Conservation (phyloP, 768 basidiomycete species). For the Mycena epipterygia region DNA sequence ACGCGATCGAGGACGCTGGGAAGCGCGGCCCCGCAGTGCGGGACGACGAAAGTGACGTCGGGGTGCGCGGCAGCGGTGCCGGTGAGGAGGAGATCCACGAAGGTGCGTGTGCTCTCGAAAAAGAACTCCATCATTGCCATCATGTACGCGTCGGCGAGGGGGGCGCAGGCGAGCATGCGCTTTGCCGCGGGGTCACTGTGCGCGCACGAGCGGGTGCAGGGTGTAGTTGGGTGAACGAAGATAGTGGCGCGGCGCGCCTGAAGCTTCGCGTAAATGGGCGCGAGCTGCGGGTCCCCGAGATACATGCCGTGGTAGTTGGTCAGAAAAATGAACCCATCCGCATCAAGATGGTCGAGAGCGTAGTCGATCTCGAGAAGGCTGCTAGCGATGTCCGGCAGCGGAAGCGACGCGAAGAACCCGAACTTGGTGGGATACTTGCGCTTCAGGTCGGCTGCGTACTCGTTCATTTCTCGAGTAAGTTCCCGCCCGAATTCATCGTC, state of each 20-base stretch:
- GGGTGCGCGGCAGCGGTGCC: slow-evolving; percentile 27
- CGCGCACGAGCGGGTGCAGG: slow-evolving; percentile 12
- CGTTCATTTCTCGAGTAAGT: slow-evolving; percentile 27
- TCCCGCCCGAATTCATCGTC: slow-evolving; percentile 22
- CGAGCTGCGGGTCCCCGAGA: slow-evolving; percentile 17
- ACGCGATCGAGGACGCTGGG: slow-evolving; percentile 26
- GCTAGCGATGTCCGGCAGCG: slow-evolving; percentile 22
- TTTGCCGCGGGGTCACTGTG: slow-evolving; percentile 5
- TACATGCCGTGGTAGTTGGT: slow-evolving; percentile 24
- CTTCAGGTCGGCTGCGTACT: slow-evolving; percentile 20
- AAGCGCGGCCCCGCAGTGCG: slow-evolving; percentile 27
- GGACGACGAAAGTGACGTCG: slow-evolving; percentile 23
- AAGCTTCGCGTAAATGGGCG: slow-evolving; percentile 21
- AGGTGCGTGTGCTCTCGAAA: slow-evolving; percentile 30
- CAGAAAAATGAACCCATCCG: slow-evolving; percentile 15
- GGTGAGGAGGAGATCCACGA: slow-evolving; percentile 23
- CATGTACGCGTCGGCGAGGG: slow-evolving; percentile 13
- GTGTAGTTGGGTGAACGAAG: slow-evolving; percentile 23
- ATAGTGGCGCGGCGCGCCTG: slow-evolving; percentile 11
- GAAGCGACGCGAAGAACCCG: slow-evolving; percentile 26
- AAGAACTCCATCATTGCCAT: slow-evolving; percentile 26
- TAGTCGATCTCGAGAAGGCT: slow-evolving; percentile 25
- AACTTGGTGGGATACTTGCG: slow-evolving; percentile 21
- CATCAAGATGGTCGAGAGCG: slow-evolving; percentile 17
- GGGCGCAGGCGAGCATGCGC: slow-evolving; percentile 1